Percentiles rank a stretch among this genome's conserved stretches.
phyloP scores from a whole-genome alignment of 495 filamentous ascomycete species.

The Aspergillus asperescens region DNA sequence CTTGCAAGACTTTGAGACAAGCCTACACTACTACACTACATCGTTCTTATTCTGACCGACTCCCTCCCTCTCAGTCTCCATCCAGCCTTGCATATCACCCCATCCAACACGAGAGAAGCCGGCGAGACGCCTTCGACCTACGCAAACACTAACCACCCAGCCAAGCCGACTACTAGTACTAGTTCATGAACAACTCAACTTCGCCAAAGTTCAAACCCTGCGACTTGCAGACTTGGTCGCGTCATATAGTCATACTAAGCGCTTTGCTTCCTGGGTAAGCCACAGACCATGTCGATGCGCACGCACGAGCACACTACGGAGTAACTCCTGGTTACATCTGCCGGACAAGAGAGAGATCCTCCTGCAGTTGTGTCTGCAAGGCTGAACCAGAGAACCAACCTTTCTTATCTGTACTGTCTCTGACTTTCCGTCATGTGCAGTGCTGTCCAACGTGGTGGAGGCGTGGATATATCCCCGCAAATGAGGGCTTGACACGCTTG shows the following conservation, averaged over 20 bases:
- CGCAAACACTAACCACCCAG: not conserved
- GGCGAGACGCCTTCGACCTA: too few relatives aligned
- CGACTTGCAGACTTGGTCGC: too few relatives aligned
- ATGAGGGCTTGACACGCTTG: conserved; percentile 12
- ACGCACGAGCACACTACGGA: too few relatives aligned
- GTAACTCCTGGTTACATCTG: too few relatives aligned
- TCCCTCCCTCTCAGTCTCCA: too few relatives aligned
- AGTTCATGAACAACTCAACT: not conserved
- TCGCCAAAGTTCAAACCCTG: not conserved
- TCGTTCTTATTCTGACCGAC: not conserved
- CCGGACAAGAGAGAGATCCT: too few relatives aligned
- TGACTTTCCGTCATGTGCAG: not conserved
- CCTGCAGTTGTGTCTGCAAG: not conserved
- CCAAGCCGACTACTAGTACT: not conserved
- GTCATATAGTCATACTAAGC: too few relatives aligned
- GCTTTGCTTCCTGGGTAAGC: too few relatives aligned
- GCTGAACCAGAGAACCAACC: not conserved
- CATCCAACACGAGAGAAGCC: not conserved
- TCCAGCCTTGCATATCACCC: not conserved
- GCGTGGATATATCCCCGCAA: conserved; percentile 7
- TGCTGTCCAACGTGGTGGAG: conserved; percentile 5
- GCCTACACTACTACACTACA: too few relatives aligned
- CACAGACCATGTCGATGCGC: too few relatives aligned
- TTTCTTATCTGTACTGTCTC: not conserved
- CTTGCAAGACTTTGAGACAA: too few relatives aligned